Percentiles rank a stretch among this genome's conserved stretches.
These are phyloP conservation scores for Cenchrus fungigraminus DNA, from an alignment of 176 grass and related monocot genomes.

Conservation along the genomic window DNA sequence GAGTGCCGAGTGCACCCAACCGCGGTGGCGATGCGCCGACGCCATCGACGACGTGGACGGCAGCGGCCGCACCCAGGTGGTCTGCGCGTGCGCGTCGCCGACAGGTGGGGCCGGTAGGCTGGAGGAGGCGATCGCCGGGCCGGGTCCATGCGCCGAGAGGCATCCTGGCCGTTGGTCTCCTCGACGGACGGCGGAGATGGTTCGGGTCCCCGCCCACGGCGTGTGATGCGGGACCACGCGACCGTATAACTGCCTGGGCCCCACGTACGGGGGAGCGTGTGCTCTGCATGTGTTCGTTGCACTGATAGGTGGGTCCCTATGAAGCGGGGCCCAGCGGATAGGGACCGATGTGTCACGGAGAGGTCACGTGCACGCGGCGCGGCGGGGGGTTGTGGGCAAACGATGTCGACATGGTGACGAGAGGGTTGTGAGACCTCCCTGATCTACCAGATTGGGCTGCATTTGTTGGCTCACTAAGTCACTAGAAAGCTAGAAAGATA, in stretches of 20 bases:
- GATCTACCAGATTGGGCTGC: neutral
- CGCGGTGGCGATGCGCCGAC: neutral
- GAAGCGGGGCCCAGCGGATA: rapidly evolving
- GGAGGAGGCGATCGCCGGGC: too few relatives aligned
- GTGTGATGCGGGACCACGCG: neutral
- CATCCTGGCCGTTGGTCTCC: neutral
- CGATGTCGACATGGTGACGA: slow-evolving; percentile 48
- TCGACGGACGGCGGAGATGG: neutral
- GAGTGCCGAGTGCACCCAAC: neutral
- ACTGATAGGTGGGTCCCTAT: neutral
- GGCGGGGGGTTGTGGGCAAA: neutral
- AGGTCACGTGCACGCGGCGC: neutral
- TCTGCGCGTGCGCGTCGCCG: neutral
- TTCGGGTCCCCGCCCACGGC: neutral
- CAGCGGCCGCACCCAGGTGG: neutral
- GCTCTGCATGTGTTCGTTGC: rapidly evolving
- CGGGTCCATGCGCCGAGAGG: too few relatives aligned
- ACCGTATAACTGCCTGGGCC: neutral
- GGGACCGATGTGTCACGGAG: neutral
- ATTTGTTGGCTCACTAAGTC: neutral
- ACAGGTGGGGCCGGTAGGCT: neutral
- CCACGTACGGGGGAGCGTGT: neutral
- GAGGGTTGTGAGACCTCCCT: neutral
- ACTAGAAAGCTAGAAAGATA: too few relatives aligned
- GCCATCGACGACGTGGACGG: slow-evolving; percentile 26